Evolutionary conservation across 441 rosid species (phyloP), one percentile per base, ranked within the genome.

Genomic region (Dalechampia spathulata): DNA sequence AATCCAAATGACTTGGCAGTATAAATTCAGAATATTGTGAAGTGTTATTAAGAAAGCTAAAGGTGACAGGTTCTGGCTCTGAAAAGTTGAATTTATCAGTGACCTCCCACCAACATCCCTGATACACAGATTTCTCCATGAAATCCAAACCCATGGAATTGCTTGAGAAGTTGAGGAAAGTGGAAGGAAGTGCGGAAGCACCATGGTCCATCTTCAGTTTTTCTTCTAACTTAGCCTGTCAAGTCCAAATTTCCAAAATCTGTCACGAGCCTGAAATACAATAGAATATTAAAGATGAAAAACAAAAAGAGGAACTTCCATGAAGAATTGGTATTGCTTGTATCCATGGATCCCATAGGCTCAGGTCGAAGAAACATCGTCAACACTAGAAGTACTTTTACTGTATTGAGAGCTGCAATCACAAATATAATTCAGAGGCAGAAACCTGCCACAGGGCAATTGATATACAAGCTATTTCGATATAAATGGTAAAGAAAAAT

Each of bases 121-220:
- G 90, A 50, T 76, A 72, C 70, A 82, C 75, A 58, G 83, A 79
- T 58, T 85, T 80, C 53, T 83, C 89, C 86, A 77, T 73, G 54
- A 82, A 69, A 69, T 82, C 86, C 68, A 84, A 72, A 67, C 86
- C 97, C 91, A 83, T 78, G 64, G 78, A 77, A 50, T 81, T 54
- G 51, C 67, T 83, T 34, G 75, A 53, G 46, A 74, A 72, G 69
- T 55, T 74, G 57, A 67, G 73, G 48, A 76, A 65, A 41, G 67
- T 53, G 49, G 80, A 72, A 68, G 50, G 65, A 4, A 80, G 80
- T 1, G 78, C 49, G 52, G 72, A 75, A 17, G 53, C 72, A 54
- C 69, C 83, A 61, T 66, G 72, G 22, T 78, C 86, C 89, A 78
- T 78, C 69, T 60, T 65, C 66, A 49, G 62, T 57, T 64, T 65